Percentiles rank a stretch among this genome's conserved stretches.
These are phyloP conservation scores for Wickerhamomyces alni DNA, from an alignment of 805 yeast genomes.

Conservation along the genomic window DNA sequence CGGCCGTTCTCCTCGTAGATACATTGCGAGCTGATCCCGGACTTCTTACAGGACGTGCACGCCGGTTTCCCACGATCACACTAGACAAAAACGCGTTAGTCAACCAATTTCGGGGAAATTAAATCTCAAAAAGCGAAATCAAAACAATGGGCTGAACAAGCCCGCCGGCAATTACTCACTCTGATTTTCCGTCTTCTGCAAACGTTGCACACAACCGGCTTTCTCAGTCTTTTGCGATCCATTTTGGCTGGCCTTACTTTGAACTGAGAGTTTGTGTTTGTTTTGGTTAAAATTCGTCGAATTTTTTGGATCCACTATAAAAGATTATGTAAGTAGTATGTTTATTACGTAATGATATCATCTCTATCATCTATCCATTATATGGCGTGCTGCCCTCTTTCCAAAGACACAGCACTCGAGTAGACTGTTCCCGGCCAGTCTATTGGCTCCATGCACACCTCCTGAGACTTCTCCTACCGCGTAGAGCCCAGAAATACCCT, in stretches of 20 bases:
- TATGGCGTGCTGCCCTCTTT: constrained; percentile 36
- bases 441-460: constrained; percentile 60
- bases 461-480: constrained; percentile 68
- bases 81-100: constrained; percentile 8
- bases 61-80: constrained; percentile 24
- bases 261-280: too few species aligned
- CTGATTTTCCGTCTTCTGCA: constrained; percentile 25
- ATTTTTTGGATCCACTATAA: not conserved
- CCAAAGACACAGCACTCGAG: constrained; percentile 42
- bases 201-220: constrained; percentile 23
- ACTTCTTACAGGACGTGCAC: constrained; percentile 21
- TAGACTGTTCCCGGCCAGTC: constrained; percentile 32
- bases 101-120: constrained; percentile 1
- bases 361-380: too few species aligned
- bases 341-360: not conserved
- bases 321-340: not conserved
- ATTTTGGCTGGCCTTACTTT: not conserved
- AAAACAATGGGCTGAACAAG: not conserved
- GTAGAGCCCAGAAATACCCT: constrained; percentile 37
- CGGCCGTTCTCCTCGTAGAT: constrained; percentile 18
- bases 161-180: constrained; percentile 14
- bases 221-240: constrained; percentile 14
- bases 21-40: constrained; percentile 20
- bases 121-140: constrained; percentile 6
- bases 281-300: not conserved